Conservation (phyloP, 1,284 basidiomycete species). For the Apiotrichum sp. region DNA sequence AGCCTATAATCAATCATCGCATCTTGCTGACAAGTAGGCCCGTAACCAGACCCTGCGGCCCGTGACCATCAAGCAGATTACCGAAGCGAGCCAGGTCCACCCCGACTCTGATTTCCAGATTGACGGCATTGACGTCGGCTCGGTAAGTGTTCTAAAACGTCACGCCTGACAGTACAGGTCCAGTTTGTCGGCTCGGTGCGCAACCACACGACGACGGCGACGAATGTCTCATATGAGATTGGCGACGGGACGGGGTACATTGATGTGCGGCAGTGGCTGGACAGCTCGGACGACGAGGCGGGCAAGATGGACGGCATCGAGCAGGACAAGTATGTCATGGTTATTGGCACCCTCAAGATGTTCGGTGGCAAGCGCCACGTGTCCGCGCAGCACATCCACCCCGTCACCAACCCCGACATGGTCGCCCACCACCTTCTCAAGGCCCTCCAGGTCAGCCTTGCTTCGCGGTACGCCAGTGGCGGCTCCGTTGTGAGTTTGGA, state of each 20-base stretch:
- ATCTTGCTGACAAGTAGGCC: too few relatives aligned
- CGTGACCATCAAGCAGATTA: slow-evolving; percentile 75
- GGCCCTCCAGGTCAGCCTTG: slow-evolving; percentile 52
- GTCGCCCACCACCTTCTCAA: slow-evolving; percentile 71
- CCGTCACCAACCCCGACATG: slow-evolving; percentile 68
- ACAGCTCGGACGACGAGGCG: slow-evolving; percentile 57
- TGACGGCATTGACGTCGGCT: slow-evolving; percentile 68
- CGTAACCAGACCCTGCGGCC: slow-evolving; percentile 67
- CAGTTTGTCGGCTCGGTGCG: slow-evolving; percentile 74
- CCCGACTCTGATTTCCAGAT: slow-evolving; percentile 82
- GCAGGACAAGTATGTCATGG: slow-evolving; percentile 71
- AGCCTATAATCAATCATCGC: too few relatives aligned
- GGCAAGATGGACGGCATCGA: slow-evolving; percentile 50
- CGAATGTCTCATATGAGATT: slow-evolving; percentile 72
- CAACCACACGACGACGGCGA: slow-evolving; percentile 64
- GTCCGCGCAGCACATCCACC: slow-evolving; percentile 66
- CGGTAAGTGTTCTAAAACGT: neutral
- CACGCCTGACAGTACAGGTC: slow-evolving; percentile 36
- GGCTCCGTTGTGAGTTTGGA: slow-evolving; percentile 25
- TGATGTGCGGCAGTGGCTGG: slow-evolving; percentile 84
- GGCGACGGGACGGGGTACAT: slow-evolving; percentile 87
- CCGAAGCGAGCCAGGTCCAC: slow-evolving; percentile 71
- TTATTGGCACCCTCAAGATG: slow-evolving; percentile 78
- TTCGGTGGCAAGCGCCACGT: slow-evolving; percentile 80
- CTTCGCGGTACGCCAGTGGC: slow-evolving; percentile 46